Conservation (phyloP, 2,329 filamentous ascomycete genomes). For the Neopestalotiopsis clavispora region DNA sequence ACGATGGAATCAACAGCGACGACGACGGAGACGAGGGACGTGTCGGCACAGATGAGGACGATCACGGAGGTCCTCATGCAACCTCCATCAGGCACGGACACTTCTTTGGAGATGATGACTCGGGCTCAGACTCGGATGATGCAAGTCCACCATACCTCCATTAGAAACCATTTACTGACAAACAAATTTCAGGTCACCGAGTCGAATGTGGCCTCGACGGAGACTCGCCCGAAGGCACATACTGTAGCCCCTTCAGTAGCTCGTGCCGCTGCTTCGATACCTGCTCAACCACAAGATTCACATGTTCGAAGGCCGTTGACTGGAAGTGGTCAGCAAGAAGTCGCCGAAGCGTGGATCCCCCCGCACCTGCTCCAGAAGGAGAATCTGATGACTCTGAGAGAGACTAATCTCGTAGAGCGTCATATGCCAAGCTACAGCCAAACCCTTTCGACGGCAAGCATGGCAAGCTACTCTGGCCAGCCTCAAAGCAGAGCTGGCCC, state of each 20-base stretch:
- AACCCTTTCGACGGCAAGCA: background rate
- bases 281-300: no score
- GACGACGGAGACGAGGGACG: background rate
- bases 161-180: background rate
- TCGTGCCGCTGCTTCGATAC: no score
- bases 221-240: background rate
- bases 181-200: background rate
- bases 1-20: slow-evolving; percentile 14
- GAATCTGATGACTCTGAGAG: background rate
- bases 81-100: background rate
- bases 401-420: background rate
- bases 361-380: slow-evolving; percentile 1
- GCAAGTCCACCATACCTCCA: background rate
- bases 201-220: background rate
- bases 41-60: slow-evolving; percentile 12
- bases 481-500: background rate
- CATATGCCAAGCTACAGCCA: background rate
- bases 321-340: background rate
- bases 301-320: background rate
- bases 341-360: slow-evolving; percentile 6
- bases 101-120: background rate
- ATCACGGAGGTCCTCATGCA: background rate
- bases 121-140: background rate
- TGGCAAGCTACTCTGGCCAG: background rate
- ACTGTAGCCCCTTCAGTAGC: no score